A percentile compares a stretch with the other conserved stretches of the same genome.
Conservation (phyloP, 441 rosid genomes). For the Aquilaria agallochum region DNA sequence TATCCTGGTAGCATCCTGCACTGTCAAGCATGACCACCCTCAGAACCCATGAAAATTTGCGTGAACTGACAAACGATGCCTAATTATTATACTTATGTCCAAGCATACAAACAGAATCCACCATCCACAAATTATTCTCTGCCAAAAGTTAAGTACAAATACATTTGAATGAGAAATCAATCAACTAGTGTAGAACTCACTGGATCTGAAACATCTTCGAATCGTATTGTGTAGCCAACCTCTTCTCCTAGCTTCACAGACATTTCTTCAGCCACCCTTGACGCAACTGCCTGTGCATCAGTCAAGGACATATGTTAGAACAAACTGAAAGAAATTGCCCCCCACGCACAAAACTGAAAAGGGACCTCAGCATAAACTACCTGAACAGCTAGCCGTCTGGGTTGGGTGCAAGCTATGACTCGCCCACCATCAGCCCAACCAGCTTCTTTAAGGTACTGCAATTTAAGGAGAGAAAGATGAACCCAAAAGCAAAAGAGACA, state of each 20-base stretch:
- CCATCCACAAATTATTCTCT: slow-evolving; percentile 8
- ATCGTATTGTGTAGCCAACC: slow-evolving; percentile 92
- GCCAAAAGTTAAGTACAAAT: slow-evolving; percentile 8
- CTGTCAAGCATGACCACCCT: slow-evolving; percentile 27
- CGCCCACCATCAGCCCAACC: slow-evolving; percentile 99
- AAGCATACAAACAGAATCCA: slow-evolving; percentile 8
- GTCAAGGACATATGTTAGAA: background rate
- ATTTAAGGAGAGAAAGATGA: slow-evolving; percentile 10
- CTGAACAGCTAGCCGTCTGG: slow-evolving; percentile 96
- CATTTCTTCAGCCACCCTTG: slow-evolving; percentile 97
- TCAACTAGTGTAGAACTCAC: slow-evolving; percentile 34
- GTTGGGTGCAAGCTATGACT: slow-evolving; percentile 96
- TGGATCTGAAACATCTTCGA: slow-evolving; percentile 82
- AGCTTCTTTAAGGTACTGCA: slow-evolving; percentile 91
- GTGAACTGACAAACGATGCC: background rate
- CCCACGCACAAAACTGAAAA: background rate
- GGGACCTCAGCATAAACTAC: slow-evolving; percentile 18
- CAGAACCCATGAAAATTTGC: slow-evolving; percentile 10
- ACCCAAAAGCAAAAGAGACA: background rate
- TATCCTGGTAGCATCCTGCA: slow-evolving; percentile 72
- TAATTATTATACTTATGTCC: slow-evolving; percentile 1
- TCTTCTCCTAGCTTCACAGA: slow-evolving; percentile 95
- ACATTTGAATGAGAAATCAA: slow-evolving; percentile 8
- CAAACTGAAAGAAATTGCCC: background rate
- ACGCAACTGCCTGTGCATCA: slow-evolving; percentile 77